Evolutionary conservation across 139 green algal species (phyloP), one percentile per base, ranked within the genome.

Genomic region (Medakamo hakoo): DNA sequence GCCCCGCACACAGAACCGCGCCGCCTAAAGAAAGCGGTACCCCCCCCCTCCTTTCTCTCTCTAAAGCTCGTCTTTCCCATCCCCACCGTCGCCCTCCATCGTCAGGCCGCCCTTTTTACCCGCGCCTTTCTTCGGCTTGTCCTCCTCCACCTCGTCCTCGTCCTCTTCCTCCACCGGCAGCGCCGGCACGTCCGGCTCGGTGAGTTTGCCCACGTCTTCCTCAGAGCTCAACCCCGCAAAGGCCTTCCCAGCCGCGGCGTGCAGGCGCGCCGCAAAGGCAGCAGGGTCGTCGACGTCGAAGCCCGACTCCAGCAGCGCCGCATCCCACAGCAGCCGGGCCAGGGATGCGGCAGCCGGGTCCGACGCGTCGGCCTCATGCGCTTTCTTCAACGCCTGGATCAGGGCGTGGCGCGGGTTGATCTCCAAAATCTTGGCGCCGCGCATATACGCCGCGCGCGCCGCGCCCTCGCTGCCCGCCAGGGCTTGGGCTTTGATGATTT

Each of bases 351-450:
- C 27, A 0, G 29, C 24, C 29, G 61, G 61, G 20, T 72, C 69
- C 55, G 77, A 65, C 32, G 59, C n/a, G 64, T 84, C 69, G 27
- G 62, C 58, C 23, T 63, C 60, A 28, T 59, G 59, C 66, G 83
- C 74, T 28, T 81, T 76, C 72, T 85, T 89, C 14, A 99, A 74
- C 59, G 85, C 75, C 25, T 68, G 65, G 60, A 99, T 84, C 28
- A 98, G 77, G 1, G 93, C 87, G 76, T 99, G 92, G 27, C 74
- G 63, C 4, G 93, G 90, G 78, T 99, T 99, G 80, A 99, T 92
- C 81, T 99, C 93, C 30, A 99, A 82, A 2, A 75, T 87, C n/a
- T 75, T 71, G 62, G 76, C 68, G 0, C 70, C 70, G 4, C 66
- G 68, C 73, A 82, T 78, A 21, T 52, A 73, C 27, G 67, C 61